These are phyloP conservation scores for Wallacemonas sp. DNA, from an alignment of 208 protist genomes.

Conservation along the genomic window DNA sequence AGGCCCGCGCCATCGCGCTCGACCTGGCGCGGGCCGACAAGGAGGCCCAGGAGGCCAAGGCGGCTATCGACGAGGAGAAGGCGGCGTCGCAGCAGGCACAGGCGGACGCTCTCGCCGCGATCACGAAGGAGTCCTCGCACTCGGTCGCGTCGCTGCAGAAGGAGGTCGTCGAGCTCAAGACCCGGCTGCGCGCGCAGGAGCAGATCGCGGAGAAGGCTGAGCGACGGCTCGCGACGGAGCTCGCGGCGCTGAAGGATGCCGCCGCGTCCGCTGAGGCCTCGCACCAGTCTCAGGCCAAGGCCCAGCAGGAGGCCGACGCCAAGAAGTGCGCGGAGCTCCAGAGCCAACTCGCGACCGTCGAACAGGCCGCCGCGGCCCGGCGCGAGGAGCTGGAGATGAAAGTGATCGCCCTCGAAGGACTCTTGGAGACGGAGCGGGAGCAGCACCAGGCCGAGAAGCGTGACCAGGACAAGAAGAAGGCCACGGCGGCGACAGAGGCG, in stretches of 20 bases:
- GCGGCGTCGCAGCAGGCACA: background rate
- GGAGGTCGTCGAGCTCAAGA: slow-evolving; percentile 2
- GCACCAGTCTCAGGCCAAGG: background rate
- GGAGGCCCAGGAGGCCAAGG: background rate
- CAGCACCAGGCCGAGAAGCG: slow-evolving; percentile 19
- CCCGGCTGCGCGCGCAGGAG: background rate
- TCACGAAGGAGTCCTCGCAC: background rate
- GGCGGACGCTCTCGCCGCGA: background rate
- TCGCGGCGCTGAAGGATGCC: slow-evolving; percentile 5
- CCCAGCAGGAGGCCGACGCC: slow-evolving; percentile 1
- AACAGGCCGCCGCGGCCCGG: background rate
- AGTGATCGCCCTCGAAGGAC: background rate
- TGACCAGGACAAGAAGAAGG: background rate
- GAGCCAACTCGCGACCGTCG: background rate
- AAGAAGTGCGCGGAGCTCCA: slow-evolving; percentile 11
- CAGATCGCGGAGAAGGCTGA: slow-evolving; percentile 7
- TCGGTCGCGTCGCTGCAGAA: slow-evolving; percentile 1
- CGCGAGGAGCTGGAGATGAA: slow-evolving; percentile 11
- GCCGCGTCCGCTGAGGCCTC: slow-evolving; percentile 1
- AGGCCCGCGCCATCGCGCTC: background rate
- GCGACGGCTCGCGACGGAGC: background rate
- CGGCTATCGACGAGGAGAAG: slow-evolving; percentile 5
- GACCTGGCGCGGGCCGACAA: background rate
- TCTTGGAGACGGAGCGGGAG: slow-evolving; percentile 21
- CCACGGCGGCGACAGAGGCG: background rate